These are phyloP conservation scores for Carnegiea gigantea DNA, from an alignment of 179 eudicot genomes.

Conservation along the genomic window DNA sequence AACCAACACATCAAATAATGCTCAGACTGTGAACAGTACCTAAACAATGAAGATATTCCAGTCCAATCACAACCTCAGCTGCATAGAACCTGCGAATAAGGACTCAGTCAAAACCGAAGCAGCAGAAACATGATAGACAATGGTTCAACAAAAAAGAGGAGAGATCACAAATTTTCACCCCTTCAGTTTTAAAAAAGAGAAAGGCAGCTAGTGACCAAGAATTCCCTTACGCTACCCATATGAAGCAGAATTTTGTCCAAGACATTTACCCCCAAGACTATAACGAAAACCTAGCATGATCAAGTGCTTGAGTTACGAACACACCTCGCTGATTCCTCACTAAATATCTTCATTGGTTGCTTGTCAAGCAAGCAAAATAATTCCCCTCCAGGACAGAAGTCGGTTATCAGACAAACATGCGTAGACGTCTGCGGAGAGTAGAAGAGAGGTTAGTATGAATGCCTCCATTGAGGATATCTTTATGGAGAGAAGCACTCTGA, in stretches of 20 bases:
- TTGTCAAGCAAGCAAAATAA: conserved; percentile 92
- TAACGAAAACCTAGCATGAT: conserved; percentile 3
- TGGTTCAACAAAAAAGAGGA: neutral
- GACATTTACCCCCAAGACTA: neutral
- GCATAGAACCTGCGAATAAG: conserved; percentile 75
- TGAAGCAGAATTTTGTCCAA: neutral
- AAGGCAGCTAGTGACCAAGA: neutral
- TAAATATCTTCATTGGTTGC: conserved; percentile 89
- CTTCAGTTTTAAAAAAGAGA: neutral
- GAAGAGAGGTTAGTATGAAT: conserved; percentile 14
- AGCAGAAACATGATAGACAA: conserved; percentile 14
- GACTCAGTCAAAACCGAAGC: conserved; percentile 8
- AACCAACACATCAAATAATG: conserved; percentile 8
- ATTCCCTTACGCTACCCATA: neutral
- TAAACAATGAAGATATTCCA: conserved; percentile 98
- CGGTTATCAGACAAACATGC: conserved; percentile 92
- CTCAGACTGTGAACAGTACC: conserved; percentile 46
- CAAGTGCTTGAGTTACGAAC: conserved; percentile 5
- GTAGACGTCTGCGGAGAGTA: conserved; percentile 70
- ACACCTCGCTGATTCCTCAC: conserved; percentile 97
- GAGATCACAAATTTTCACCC: neutral
- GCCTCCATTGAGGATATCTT: neutral
- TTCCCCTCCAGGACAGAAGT: conserved; percentile 96
- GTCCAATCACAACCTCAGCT: conserved; percentile 88
- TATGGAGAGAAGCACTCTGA: neutral